These are phyloP conservation scores for Colletotrichum sp. DNA, from an alignment of 2,329 filamentous ascomycete genomes.

Conservation along the genomic window DNA sequence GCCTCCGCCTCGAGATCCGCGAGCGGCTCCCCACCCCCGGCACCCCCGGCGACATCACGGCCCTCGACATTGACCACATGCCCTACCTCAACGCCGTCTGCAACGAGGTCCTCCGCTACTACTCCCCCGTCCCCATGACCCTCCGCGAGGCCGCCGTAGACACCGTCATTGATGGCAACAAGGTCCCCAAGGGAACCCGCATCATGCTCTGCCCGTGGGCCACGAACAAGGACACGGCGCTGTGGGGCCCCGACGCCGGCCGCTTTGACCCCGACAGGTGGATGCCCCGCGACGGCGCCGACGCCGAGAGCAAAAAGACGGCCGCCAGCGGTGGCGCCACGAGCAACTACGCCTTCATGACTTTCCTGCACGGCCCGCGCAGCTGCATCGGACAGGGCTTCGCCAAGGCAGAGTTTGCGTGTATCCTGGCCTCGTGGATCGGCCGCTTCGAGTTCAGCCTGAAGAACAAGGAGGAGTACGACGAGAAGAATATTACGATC, in stretches of 20 bases:
- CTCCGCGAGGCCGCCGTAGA: conserved; percentile 68
- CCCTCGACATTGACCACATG: conserved; percentile 70
- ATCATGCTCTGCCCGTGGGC: conserved; percentile 70
- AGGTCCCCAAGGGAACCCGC: conserved; percentile 73
- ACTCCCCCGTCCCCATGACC: conserved; percentile 74
- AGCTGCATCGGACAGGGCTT: conserved; percentile 86
- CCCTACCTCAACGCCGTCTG: conserved; percentile 83
- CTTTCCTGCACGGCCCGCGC: conserved; percentile 85
- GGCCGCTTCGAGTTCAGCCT: conserved; percentile 74
- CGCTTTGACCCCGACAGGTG: conserved; percentile 83
- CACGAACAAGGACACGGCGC: conserved; percentile 68
- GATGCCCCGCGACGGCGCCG: conserved; percentile 54
- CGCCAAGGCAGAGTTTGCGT: conserved; percentile 84
- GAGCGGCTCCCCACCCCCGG: conserved; percentile 58
- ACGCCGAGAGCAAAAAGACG: conserved; percentile 35
- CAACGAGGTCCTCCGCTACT: conserved; percentile 77
- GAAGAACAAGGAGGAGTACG: conserved; percentile 62
- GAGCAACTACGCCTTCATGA: conserved; percentile 79
- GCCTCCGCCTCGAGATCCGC: conserved; percentile 73
- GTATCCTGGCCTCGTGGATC: conserved; percentile 77
- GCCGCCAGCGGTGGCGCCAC: conserved; percentile 72
- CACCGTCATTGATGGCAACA: conserved; percentile 68
- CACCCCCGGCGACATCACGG: conserved; percentile 46
- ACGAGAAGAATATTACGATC: conserved; percentile 71
- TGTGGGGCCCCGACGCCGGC: conserved; percentile 80